A percentile compares a stretch with the other conserved stretches of the same genome.
Conservation (phyloP, 352 stramenopile genomes). For the Phytopythium montanum region DNA sequence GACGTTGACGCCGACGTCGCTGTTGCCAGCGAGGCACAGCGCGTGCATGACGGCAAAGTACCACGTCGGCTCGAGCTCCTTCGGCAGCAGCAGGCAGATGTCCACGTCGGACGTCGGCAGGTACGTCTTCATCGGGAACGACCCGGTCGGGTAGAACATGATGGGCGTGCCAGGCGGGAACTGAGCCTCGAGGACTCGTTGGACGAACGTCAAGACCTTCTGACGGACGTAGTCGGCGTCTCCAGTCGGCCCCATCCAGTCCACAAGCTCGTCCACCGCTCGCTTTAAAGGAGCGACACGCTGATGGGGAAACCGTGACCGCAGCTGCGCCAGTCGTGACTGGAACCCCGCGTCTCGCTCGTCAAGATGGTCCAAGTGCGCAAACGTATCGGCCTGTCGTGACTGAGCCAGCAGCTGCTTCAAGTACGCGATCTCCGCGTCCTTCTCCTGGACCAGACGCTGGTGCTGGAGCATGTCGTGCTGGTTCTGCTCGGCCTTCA, state of each 20-base stretch:
- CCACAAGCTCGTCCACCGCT: slow-evolving; percentile 40
- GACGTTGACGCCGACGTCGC: slow-evolving; percentile 9
- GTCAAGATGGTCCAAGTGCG: slow-evolving; percentile 9
- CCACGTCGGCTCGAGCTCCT: slow-evolving; percentile 82
- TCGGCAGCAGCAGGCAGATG: slow-evolving; percentile 76
- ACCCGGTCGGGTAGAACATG: slow-evolving; percentile 72
- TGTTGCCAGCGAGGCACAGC: slow-evolving; percentile 61
- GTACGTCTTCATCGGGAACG: slow-evolving; percentile 90
- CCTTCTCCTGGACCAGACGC: slow-evolving; percentile 58
- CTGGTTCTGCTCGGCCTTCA: slow-evolving; percentile 62
- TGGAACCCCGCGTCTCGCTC: slow-evolving; percentile 4
- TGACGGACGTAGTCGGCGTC: slow-evolving; percentile 62
- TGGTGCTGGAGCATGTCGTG: slow-evolving; percentile 53
- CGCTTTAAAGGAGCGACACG: slow-evolving; percentile 16
- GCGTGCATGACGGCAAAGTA: slow-evolving; percentile 84
- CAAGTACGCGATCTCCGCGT: slow-evolving; percentile 56
- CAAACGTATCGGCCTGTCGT: slow-evolving; percentile 11
- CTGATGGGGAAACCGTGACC: slow-evolving; percentile 36
- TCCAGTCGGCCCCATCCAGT: slow-evolving; percentile 60
- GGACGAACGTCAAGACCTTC: slow-evolving; percentile 64
- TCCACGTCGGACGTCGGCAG: slow-evolving; percentile 85
- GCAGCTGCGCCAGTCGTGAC: slow-evolving; percentile 12
- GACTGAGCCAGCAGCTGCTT: slow-evolving; percentile 33
- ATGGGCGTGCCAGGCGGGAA: slow-evolving; percentile 39
- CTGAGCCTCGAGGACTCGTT: slow-evolving; percentile 52